Conservation (phyloP, 176 grass and related monocot genomes). For the Melocanna baccifera region DNA sequence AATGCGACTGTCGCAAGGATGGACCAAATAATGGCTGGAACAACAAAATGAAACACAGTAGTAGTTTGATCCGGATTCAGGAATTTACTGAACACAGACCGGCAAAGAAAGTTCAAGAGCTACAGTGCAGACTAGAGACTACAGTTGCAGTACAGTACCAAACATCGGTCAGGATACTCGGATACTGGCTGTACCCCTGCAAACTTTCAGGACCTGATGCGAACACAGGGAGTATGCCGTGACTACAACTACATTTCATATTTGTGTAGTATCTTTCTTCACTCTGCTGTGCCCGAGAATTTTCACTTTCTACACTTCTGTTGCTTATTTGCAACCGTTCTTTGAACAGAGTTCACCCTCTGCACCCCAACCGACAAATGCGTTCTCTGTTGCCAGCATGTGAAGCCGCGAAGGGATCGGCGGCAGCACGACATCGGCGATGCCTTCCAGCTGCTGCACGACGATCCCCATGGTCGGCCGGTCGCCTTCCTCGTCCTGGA, state of each 20-base stretch:
- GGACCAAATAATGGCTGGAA: neutral
- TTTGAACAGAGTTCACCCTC: neutral
- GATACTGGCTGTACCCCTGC: neutral
- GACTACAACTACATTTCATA: neutral
- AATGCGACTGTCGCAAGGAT: neutral
- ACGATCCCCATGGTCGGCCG: slow-evolving; percentile 56
- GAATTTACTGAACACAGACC: neutral
- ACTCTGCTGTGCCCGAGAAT: neutral
- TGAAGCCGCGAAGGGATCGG: slow-evolving; percentile 42
- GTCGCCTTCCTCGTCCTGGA: slow-evolving; percentile 42
- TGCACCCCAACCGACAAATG: neutral
- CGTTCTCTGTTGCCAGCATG: slow-evolving; percentile 34
- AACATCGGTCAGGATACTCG: neutral
- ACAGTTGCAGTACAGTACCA: neutral
- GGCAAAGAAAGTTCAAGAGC: neutral
- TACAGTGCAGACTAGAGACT: no score
- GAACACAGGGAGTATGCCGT: neutral
- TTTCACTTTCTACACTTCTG: neutral
- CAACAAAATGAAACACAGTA: neutral
- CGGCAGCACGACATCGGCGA: slow-evolving; percentile 25
- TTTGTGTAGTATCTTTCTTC: neutral
- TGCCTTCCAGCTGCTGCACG: slow-evolving; percentile 53
- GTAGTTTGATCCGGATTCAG: neutral
- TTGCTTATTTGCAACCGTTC: neutral
- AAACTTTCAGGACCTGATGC: neutral